These are phyloP conservation scores for Inga laurina DNA, from an alignment of 306 rosid species.

Conservation along the genomic window DNA sequence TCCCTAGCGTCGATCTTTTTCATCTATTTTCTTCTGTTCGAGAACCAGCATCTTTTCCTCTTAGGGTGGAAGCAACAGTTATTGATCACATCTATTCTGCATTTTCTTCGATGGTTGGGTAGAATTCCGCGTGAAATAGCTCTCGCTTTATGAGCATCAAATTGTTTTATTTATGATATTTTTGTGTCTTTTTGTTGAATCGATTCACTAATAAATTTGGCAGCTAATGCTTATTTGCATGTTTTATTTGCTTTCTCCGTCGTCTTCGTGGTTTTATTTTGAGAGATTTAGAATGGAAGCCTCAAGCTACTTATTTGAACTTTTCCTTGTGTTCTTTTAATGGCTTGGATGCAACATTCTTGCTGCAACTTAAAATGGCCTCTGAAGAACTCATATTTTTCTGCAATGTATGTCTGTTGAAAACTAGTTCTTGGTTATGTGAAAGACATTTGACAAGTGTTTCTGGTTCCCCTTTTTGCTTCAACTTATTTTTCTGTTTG, in stretches of 20 bases:
- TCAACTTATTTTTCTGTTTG: neutral
- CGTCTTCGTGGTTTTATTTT: neutral
- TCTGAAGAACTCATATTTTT: neutral
- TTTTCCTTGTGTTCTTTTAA: neutral
- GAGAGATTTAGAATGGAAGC: conserved; percentile 8
- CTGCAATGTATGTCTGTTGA: neutral
- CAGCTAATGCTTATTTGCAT: neutral
- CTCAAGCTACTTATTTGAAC: neutral
- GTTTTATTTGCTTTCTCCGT: neutral
- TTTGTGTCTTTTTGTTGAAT: neutral
- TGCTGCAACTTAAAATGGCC: neutral
- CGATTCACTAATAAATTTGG: neutral
- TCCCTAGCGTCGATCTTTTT: neutral
- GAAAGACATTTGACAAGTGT: neutral
- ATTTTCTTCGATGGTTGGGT: neutral
- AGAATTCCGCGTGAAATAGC: neutral
- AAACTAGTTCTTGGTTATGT: neutral
- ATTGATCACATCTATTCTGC: neutral
- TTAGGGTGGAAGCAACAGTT: too few species aligned
- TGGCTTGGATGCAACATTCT: neutral
- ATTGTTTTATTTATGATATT: neutral
- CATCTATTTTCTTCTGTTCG: neutral
- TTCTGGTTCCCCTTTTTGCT: neutral
- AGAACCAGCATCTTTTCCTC: neutral
- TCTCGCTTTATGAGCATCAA: neutral